Conservation (phyloP, 2,329 filamentous ascomycete genomes). For the Paracorniculantispora psalliotae region DNA sequence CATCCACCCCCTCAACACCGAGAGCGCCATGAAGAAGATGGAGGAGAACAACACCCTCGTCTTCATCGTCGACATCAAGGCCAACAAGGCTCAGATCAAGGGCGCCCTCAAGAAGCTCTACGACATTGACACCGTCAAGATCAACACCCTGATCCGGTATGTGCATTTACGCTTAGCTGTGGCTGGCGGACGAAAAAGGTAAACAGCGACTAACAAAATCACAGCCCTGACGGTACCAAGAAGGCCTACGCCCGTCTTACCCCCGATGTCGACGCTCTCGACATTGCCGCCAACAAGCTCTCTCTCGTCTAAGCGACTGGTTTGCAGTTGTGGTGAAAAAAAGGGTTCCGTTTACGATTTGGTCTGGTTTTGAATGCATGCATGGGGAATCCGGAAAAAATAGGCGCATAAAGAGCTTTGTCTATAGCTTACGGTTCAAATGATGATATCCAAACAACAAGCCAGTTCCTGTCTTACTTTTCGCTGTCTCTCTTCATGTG, state of each 20-base stretch:
- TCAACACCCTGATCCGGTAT: conserved; percentile 98
- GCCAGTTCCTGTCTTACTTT: conserved; percentile 19
- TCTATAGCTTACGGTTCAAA: conserved; percentile 20
- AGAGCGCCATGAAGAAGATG: conserved; percentile 99
- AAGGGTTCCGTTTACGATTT: conserved; percentile 25
- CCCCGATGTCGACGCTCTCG: conserved; percentile 93
- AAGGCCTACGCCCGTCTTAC: conserved; percentile 98
- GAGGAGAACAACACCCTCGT: conserved; percentile 99
- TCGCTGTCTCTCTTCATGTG: not conserved
- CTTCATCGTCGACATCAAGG: conserved; percentile 94
- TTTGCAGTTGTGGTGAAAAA: conserved; percentile 16
- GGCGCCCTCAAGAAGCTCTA: conserved; percentile 97
- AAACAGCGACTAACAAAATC: conserved; percentile 17
- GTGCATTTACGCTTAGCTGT: conserved; percentile 22
- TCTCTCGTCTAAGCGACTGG: conserved; percentile 74
- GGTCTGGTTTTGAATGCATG: conserved; percentile 34
- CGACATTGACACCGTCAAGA: conserved; percentile 96
- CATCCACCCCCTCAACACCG: conserved; percentile 97
- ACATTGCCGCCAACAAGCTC: conserved; percentile 99
- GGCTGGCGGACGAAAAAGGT: not conserved
- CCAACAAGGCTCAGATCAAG: conserved; percentile 99
- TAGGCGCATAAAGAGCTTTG: conserved; percentile 10
- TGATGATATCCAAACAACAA: conserved; percentile 31
- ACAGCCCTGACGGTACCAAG: conserved; percentile 96
- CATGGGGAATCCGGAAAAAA: conserved; percentile 11